phyloP scores from a whole-genome alignment of 345 rosid genomes.

The Erucastrum elatum region DNA sequence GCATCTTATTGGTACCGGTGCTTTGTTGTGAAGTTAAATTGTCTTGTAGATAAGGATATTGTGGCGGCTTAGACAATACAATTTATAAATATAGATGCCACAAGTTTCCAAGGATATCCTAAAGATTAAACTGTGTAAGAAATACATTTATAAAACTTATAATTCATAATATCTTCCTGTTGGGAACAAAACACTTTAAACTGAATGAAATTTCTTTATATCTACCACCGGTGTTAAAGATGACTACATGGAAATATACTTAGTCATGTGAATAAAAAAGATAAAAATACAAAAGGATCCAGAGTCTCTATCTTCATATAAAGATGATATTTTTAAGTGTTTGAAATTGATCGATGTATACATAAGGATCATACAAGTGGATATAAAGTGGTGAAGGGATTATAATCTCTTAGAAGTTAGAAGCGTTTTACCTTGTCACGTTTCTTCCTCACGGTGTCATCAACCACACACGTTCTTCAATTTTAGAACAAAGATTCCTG shows the following conservation, averaged over 20 bases:
- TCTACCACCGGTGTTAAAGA: background rate
- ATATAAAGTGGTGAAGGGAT: constrained; percentile 26
- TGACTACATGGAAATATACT: background rate
- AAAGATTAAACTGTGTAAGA: background rate
- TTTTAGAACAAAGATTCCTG: constrained; percentile 22
- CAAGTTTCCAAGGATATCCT: background rate
- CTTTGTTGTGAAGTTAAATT: background rate
- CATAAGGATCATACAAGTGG: constrained; percentile 31
- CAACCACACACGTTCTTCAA: constrained; percentile 41
- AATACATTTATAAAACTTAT: background rate
- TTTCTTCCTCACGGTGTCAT: constrained; percentile 35
- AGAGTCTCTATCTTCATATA: constrained; percentile 17
- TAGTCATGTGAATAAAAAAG: background rate
- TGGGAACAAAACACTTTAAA: background rate
- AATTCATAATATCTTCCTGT: background rate
- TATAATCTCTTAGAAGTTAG: constrained; percentile 29
- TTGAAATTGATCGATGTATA: constrained; percentile 21
- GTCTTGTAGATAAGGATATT: background rate
- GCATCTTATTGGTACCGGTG: background rate
- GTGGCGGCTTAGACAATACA: background rate
- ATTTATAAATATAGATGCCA: background rate
- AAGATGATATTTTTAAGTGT: background rate
- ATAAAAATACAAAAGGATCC: background rate
- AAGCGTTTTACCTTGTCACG: constrained; percentile 30
- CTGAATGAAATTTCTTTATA: background rate